Base-by-base conservation (phyloP, 1,284 basidiomycete genomes). In the Fomitopsis palustris region DNA sequence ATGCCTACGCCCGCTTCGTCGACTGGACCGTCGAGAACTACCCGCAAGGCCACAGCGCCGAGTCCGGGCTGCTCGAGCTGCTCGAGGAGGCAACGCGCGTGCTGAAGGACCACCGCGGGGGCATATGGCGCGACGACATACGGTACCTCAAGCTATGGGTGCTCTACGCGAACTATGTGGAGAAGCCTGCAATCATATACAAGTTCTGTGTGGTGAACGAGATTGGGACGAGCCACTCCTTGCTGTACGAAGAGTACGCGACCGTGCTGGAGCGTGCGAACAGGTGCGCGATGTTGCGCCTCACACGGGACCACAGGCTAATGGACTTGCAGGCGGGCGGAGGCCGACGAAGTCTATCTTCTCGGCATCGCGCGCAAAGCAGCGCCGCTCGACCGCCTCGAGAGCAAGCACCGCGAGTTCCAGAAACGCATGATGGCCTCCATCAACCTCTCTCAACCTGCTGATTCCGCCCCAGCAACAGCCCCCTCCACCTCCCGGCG, bases 81-180 rank as follows among this genome's bases (percentile, higher is more conserved):
- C 78, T 96, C 14, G 93, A 96, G 71, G 85, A 88, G 64, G 88
- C 90, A 2, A 95, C 93, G 1, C 80, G 93, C 25, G 80, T 85
- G 8, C 84, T 95, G 69, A 82, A 88, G 61, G 82, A 85, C 64
- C 80, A 90, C 62, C 77, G 83, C 52, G 78, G 79, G 38, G 93
- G 92, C 56, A 78, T 77, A 60, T 85, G 82, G 81, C 75, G 72
- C 60, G 81, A 81, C 62, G 95, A 98, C 69, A 70, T 91, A 55
- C 85, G 93, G 43, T 97, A 98, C 72, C 81, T 99, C 57, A 92
- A 94, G 69, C 78, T 98, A 23, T 99, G 96, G 96, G 81, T 93
- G 33, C 82, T 95, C 56, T 98, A 98, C 72, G 88, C 92, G 19
- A 86, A 85, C 68, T 90, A 89, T 64, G 89, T 94, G 43, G 87